These are phyloP conservation scores for Santalum album DNA, from an alignment of 164 flowering plant genomes.

Conservation along the genomic window DNA sequence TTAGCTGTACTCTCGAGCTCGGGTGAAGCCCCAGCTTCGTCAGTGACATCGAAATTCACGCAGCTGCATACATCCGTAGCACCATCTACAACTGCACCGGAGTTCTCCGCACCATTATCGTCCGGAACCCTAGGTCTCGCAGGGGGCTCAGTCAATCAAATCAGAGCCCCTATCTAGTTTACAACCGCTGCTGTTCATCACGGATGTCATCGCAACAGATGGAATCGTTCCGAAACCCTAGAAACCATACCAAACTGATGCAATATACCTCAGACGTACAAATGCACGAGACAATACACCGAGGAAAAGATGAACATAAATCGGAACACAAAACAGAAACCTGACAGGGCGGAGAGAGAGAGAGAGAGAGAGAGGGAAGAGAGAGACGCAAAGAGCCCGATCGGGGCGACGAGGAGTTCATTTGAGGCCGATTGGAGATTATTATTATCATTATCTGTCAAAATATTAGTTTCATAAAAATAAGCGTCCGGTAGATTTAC, in stretches of 20 bases:
- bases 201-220: constrained; percentile 6
- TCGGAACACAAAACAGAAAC: background rate
- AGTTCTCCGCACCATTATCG: constrained; percentile 3
- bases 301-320: background rate
- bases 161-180: constrained; percentile 12
- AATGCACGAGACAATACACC: constrained; percentile 2
- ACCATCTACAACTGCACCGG: background rate
- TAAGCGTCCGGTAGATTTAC: too few relatives aligned
- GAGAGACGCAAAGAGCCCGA: too few relatives aligned
- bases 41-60: constrained; percentile 6
- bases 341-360: background rate
- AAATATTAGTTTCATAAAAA: too few relatives aligned
- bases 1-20: constrained; percentile 5
- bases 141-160: constrained; percentile 3
- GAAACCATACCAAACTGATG: constrained; percentile 3
- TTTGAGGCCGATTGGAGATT: too few relatives aligned
- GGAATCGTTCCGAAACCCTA: constrained; percentile 11
- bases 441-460: too few relatives aligned
- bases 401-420: too few relatives aligned
- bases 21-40: constrained; percentile 18
- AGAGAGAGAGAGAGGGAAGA: constrained; percentile 4
- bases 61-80: background rate
- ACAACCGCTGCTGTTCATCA: constrained; percentile 12
- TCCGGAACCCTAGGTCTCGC: constrained; percentile 9
- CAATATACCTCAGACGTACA: background rate